Evolutionary conservation across 345 rosid species (phyloP), one percentile per base, ranked within the genome.

Genomic region (Salix caprea): DNA sequence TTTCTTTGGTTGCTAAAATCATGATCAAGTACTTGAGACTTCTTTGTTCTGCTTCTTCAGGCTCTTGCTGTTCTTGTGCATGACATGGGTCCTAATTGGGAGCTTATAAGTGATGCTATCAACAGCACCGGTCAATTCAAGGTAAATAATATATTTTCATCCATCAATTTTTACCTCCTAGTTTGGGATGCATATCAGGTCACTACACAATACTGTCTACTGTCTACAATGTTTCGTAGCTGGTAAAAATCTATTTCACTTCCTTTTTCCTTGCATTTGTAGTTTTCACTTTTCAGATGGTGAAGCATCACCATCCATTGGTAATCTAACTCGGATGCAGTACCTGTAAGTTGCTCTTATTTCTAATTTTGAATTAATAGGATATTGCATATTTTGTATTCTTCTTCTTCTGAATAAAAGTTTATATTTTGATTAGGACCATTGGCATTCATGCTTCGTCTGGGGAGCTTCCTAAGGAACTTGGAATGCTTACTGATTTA

Each of bases 41-140:
- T 40, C n/a, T 48, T 66, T 40, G 79, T 74, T 83, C 54, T 80
- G 67, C 48, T 24, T 24, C 28, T 10, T 72, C 81, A 96, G 99
- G 99, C 99, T 60, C 98, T 96, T 81, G 96, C 94, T 70, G 99
- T 94, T 82, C 93, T 96, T 76, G 98, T 94, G 71, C 99, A 96
- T 76, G 99, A 96, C 76, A 89, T 96, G 98, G 99, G 99, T 79
- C 99, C 98, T 66, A 94, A 92, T 73, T 96, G 99, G 99, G 99
- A 91, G 90, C 97, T 96, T 85, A 90, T 96, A 50, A 92, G 99
- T 80, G 99, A 96, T 87, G 97, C 97, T 58, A 88, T 96, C 80
- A 96, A 92, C 81, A 86, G 90, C 85, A 87, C 91, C 66, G 89
- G 92, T 82, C 97, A 96, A 72, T 90, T 96, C 69, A 94, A 96